Evolutionary conservation across 2,329 filamentous ascomycete genomes (phyloP).

Genomic region (Aspergillus brunneoviolaceus): DNA sequence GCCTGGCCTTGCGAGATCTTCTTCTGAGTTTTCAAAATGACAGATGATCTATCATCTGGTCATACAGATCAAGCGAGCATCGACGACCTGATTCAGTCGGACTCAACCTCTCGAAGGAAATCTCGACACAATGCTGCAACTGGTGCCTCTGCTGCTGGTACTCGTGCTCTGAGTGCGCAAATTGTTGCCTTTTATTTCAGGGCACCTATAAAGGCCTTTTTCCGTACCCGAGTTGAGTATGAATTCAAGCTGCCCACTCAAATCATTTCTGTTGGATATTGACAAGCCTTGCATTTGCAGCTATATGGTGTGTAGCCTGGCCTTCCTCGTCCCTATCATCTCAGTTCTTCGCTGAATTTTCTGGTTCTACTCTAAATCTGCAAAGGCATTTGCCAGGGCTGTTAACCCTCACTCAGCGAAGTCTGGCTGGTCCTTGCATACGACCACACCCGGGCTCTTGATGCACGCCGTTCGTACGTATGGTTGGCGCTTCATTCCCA

Average conservation of each 20-base stretch:
- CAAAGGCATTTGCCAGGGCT: conserved; percentile 61
- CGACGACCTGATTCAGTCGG: conserved; percentile 9
- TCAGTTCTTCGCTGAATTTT: conserved; percentile 9
- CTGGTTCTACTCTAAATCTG: conserved; percentile 2
- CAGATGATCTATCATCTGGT: conserved; percentile 15
- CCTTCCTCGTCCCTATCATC: neutral
- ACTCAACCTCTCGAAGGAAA: conserved; percentile 35
- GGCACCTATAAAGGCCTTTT: conserved; percentile 88
- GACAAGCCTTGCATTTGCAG: conserved; percentile 28
- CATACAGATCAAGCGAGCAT: conserved; percentile 15
- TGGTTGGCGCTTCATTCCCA: conserved; percentile 64
- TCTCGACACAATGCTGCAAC: conserved; percentile 61
- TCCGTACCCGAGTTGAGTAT: conserved; percentile 86
- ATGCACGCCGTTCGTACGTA: conserved; percentile 61
- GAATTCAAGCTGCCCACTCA: conserved; percentile 29
- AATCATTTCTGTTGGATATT: neutral
- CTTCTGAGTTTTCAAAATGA: neutral
- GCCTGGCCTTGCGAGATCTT: neutral
- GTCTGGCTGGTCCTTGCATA: conserved; percentile 58
- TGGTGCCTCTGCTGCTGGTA: conserved; percentile 80
- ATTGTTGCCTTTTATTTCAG: conserved; percentile 88
- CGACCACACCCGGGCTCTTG: conserved; percentile 61
- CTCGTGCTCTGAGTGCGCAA: conserved; percentile 79
- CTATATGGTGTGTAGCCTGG: conserved; percentile 49
- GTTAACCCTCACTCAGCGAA: conserved; percentile 56